phyloP scores from a whole-genome alignment of 2,329 filamentous ascomycete species.

The Ceratocystis papillata region DNA sequence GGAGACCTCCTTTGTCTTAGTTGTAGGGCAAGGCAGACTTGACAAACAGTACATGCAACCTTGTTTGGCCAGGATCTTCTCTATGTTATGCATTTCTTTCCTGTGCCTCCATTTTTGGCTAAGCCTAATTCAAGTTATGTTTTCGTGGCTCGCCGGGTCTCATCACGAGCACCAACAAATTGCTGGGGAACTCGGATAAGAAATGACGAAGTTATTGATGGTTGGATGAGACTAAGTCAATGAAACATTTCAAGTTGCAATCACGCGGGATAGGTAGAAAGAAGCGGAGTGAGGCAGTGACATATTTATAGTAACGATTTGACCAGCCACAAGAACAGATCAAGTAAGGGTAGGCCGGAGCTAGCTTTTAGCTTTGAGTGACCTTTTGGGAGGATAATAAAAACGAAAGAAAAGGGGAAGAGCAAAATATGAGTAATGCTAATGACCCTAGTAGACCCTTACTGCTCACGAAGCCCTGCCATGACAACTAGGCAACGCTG shows the following conservation, averaged over 20 bases:
- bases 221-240: not conserved
- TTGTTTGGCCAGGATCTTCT: too few relatives aligned
- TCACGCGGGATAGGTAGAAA: not conserved
- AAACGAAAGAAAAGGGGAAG: not conserved
- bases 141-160: too few relatives aligned
- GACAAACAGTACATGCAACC: not conserved
- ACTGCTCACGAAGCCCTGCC: too few relatives aligned
- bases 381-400: not conserved
- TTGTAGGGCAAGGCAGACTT: slow-evolving; percentile 4
- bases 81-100: not conserved
- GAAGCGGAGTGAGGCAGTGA: not conserved
- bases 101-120: too few relatives aligned
- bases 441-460: not conserved
- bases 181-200: too few relatives aligned
- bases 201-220: too few relatives aligned
- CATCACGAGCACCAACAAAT: too few relatives aligned
- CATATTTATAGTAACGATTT: not conserved
- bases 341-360: not conserved
- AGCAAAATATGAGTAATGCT: not conserved
- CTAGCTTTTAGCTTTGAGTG: too few relatives aligned
- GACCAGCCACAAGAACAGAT: not conserved
- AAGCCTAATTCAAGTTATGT: too few relatives aligned
- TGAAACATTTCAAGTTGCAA: not conserved
- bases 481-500: too few relatives aligned
- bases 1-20: slow-evolving; percentile 1